Conservation (phyloP, 805 yeast genomes). For the Myxozyma neglecta region DNA sequence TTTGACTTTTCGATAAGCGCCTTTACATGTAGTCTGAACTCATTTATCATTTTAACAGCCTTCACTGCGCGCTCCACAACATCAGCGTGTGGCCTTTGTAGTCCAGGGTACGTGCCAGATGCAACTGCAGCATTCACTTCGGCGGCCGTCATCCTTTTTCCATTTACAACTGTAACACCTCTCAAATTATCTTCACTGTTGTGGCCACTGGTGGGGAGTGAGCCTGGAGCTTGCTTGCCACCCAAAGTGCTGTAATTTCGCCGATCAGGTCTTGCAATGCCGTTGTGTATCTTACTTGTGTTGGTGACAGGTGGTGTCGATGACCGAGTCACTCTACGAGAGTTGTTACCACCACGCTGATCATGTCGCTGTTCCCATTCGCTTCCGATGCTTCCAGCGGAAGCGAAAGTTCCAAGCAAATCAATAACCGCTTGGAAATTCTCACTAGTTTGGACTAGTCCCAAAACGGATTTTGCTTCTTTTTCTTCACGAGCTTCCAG, state of each 20-base stretch:
- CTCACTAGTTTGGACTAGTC: conserved; percentile 15
- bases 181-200: conserved; percentile 11
- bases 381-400: conserved; percentile 30
- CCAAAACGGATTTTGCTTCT: background rate
- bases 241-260: conserved; percentile 28
- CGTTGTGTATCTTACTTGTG: background rate
- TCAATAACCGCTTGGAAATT: conserved; percentile 33
- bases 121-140: conserved; percentile 33
- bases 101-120: conserved; percentile 28
- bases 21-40: conserved; percentile 42
- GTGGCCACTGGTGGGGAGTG: background rate
- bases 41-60: conserved; percentile 38
- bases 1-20: conserved; percentile 34
- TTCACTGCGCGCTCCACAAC: conserved; percentile 55
- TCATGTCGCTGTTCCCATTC: conserved; percentile 31
- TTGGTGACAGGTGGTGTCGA: conserved; percentile 16
- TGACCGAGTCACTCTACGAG: conserved; percentile 15
- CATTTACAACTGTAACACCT: conserved; percentile 11
- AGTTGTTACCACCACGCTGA: background rate
- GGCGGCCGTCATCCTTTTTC: conserved; percentile 28
- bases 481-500: conserved; percentile 3
- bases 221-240: background rate
- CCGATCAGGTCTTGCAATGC: conserved; percentile 11
- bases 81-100: conserved; percentile 44
- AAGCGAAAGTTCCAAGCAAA: conserved; percentile 35